Evolutionary conservation across 768 basidiomycete species (phyloP), one percentile per base, ranked within the genome.

Genomic region (Pluteus cervinus): DNA sequence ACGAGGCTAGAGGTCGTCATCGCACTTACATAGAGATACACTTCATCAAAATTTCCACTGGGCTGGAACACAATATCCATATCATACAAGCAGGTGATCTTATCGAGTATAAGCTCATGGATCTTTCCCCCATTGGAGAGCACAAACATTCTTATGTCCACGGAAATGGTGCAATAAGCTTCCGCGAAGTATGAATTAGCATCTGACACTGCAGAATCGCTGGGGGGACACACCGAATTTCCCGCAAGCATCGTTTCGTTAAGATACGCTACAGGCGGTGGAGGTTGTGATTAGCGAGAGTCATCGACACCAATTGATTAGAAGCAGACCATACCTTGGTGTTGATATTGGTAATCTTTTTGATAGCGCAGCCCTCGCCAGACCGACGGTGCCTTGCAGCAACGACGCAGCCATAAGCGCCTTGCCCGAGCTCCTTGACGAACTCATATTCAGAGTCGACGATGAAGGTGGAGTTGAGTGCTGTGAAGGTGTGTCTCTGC

Each of bases 1-100:
- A 43, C 24, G 39, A 35, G 12, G 29, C 29, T 29, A 11, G n/a
- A 20, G 37, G 12, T 33, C 24, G 16, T 24, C 38, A 17, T 31
- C 40, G 10, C 26, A 66, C 81, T 46, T 46, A 89, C 86, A 50
- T 91, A 89, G 53, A 88, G 81, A 59, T 89, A 97, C 12, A 99
- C 93, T 63, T 97, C 94, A 59, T 93, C 88, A 53, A 98, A 99
- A 57, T 88, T 86, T 47, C 87, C 86, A 37, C 74, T 81, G 12
- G 90, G 78, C 48, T 91, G 87, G 58, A 93, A 87, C 30, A 99
- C 90, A 36, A 97, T 90, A 55, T 96, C 91, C 89, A 98, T 92
- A 56, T 98, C 96, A 54, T 98, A 99, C 30, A 99, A 63, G 52
- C 92, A 93, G 40, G 90, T 93, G 54, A 94, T 94, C 90, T 93